These are phyloP conservation scores for Cucumis hystrix DNA, from an alignment of 306 rosid species.

Conservation along the genomic window DNA sequence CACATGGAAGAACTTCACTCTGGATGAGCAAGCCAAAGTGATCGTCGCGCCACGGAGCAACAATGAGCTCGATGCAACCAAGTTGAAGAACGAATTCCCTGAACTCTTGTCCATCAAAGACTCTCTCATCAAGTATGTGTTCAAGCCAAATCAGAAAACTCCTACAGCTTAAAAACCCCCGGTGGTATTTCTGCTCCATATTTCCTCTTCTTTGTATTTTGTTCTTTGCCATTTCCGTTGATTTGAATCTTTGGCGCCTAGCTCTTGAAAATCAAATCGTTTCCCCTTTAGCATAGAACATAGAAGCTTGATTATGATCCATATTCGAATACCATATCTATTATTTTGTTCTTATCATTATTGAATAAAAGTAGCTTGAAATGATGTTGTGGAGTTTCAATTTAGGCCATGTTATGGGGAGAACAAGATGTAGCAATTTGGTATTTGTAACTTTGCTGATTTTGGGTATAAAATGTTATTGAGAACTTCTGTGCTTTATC, in stretches of 20 bases:
- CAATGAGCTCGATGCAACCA: constrained; percentile 63
- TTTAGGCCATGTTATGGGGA: background rate
- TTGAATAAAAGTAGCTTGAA: background rate
- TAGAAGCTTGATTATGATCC: background rate
- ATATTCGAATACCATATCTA: background rate
- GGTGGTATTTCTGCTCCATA: background rate
- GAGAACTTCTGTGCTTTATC: background rate
- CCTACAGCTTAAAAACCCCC: constrained; percentile 14
- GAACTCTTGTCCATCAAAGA: constrained; percentile 72
- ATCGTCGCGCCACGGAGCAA: constrained; percentile 77
- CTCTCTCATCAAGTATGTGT: constrained; percentile 64
- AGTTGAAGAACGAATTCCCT: constrained; percentile 63
- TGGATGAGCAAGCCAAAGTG: constrained; percentile 91
- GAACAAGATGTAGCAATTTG: background rate
- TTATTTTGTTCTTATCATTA: background rate
- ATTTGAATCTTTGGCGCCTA: background rate
- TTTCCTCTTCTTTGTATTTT: background rate
- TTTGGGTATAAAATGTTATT: background rate
- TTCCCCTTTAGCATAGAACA: background rate
- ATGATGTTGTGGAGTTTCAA: background rate
- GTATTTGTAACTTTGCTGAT: background rate
- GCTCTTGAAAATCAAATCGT: background rate
- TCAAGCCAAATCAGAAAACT: constrained; percentile 49
- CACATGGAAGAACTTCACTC: constrained; percentile 59
- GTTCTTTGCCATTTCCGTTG: background rate